A percentile compares a stretch with the other conserved stretches of the same genome.
Evolutionary conservation across 2,329 filamentous ascomycete genomes (phyloP).

Genomic region (Setomelanomma holmii): DNA sequence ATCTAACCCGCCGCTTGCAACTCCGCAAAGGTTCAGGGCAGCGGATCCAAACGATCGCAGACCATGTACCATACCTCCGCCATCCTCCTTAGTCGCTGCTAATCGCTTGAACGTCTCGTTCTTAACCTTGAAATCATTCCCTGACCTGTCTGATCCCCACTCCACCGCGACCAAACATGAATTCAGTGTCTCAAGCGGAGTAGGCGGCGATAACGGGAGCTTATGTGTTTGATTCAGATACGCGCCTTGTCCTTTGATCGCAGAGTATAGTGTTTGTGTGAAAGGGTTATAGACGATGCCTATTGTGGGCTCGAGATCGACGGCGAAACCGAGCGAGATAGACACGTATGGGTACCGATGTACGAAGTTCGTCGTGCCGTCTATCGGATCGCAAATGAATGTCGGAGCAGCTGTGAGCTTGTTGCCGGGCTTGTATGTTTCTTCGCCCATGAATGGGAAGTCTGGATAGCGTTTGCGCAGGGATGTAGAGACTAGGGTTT

Average conservation of each 20-base stretch:
- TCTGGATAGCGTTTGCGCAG: slow-evolving; percentile 61
- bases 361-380: slow-evolving; percentile 83
- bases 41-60: slow-evolving; percentile 75
- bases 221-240: slow-evolving; percentile 52
- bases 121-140: slow-evolving; percentile 75
- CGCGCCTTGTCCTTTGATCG: slow-evolving; percentile 71
- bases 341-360: slow-evolving; percentile 77
- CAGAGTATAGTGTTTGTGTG: slow-evolving; percentile 72
- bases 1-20: slow-evolving; percentile 75
- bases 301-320: slow-evolving; percentile 67
- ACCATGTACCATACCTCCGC: slow-evolving; percentile 79
- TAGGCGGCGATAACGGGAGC: slow-evolving; percentile 60
- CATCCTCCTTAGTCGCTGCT: slow-evolving; percentile 61
- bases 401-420: slow-evolving; percentile 72
- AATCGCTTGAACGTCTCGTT: slow-evolving; percentile 67
- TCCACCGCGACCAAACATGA: slow-evolving; percentile 73
- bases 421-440: slow-evolving; percentile 64
- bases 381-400: slow-evolving; percentile 83
- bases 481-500: slow-evolving; percentile 62
- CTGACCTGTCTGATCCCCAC: slow-evolving; percentile 74
- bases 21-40: slow-evolving; percentile 75
- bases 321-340: slow-evolving; percentile 76
- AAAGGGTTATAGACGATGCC: slow-evolving; percentile 85
- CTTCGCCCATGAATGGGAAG: slow-evolving; percentile 56
- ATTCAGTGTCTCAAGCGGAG: slow-evolving; percentile 67